These are phyloP conservation scores for Byssoonygena ceratinophila DNA, from an alignment of 2,329 filamentous ascomycete species.

Conservation along the genomic window DNA sequence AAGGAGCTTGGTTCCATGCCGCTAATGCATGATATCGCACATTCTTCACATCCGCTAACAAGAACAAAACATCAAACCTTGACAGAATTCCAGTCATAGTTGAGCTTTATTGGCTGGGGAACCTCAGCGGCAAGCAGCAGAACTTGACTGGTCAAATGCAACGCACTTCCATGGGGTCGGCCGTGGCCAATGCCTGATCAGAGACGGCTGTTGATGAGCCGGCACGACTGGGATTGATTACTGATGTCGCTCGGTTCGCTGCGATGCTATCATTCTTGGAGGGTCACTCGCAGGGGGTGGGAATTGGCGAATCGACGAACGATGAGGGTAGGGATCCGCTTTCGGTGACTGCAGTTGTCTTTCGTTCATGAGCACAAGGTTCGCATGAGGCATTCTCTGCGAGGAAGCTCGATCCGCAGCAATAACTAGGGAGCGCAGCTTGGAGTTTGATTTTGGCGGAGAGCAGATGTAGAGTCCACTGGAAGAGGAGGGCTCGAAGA, in stretches of 20 bases:
- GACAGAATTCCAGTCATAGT: no score
- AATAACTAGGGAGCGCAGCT: no score
- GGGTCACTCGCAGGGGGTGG: neutral
- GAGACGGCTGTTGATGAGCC: neutral
- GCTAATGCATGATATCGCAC: slow-evolving; percentile 7
- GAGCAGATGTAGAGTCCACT: no score
- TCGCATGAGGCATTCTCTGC: no score
- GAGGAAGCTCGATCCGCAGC: no score
- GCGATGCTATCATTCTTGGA: neutral
- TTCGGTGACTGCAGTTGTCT: no score
- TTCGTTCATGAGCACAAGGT: no score
- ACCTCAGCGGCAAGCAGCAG: neutral
- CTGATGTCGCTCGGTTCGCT: neutral
- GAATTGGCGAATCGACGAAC: neutral
- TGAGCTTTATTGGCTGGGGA: neutral
- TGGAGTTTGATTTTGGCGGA: no score
- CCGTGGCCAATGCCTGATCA: slow-evolving; percentile 1
- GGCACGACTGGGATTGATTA: neutral
- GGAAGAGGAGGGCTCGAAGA: no score
- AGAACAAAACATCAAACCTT: neutral
- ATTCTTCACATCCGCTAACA: neutral
- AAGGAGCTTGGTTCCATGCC: neutral
- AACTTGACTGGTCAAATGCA: neutral
- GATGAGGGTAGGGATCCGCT: no score
- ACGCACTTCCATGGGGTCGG: no score